Conservation (phyloP, 2,329 filamentous ascomycete species). For the Colletotrichum abscissum region DNA sequence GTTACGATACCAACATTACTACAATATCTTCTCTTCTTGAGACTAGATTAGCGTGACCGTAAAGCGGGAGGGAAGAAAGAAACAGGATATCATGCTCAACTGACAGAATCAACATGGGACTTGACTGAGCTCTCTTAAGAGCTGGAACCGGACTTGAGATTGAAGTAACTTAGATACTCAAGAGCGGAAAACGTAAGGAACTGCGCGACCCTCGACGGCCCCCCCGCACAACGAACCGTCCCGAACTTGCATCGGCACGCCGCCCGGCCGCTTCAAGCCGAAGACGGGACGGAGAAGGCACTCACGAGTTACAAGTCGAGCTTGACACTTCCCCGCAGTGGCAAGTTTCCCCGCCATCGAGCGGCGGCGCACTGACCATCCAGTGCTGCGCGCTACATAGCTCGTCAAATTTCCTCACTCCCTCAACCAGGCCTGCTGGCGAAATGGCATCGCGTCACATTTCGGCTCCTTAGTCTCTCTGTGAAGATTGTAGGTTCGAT, state of each 20-base stretch:
- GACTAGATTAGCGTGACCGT: too few relatives aligned
- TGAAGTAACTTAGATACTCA: too few relatives aligned
- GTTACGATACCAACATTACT: too few relatives aligned
- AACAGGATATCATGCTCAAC: too few relatives aligned
- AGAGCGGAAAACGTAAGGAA: too few relatives aligned
- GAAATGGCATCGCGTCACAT: constrained; percentile 37
- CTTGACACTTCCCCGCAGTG: background rate
- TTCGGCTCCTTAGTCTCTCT: constrained; percentile 28
- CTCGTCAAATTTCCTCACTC: fast-evolving
- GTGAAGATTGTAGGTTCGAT: constrained; percentile 36
- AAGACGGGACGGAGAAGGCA: background rate
- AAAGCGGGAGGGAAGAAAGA: too few relatives aligned
- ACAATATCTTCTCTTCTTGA: too few relatives aligned
- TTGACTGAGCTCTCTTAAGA: too few relatives aligned
- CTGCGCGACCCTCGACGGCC: too few relatives aligned
- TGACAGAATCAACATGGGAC: too few relatives aligned
- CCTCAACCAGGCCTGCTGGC: constrained; percentile 25
- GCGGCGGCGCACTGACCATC: background rate
- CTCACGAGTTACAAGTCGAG: background rate
- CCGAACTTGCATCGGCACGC: background rate
- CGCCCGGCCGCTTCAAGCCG: background rate
- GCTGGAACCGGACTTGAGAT: too few relatives aligned
- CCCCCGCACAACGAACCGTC: background rate
- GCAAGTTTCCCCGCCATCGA: too few relatives aligned
- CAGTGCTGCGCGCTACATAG: fast-evolving